A percentile compares a stretch with the other conserved stretches of the same genome.
Conservation (phyloP, 2,329 filamentous ascomycete species). For the Exophiala sp. region DNA sequence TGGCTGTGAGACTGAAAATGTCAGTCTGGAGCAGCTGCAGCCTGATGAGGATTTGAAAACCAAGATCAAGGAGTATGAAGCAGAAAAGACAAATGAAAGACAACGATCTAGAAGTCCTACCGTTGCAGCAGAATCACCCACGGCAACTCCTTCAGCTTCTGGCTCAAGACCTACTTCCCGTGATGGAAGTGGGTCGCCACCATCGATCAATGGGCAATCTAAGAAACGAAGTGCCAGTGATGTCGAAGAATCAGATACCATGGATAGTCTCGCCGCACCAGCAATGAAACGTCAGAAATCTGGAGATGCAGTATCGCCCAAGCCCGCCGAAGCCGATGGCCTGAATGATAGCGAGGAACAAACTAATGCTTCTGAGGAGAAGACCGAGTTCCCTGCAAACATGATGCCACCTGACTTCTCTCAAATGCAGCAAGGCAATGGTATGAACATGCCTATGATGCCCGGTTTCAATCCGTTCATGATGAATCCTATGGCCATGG, state of each 20-base stretch:
- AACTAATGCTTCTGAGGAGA: slow-evolving; percentile 8
- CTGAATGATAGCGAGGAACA: slow-evolving; percentile 4
- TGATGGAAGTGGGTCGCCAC: slow-evolving; percentile 23
- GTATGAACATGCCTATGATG: slow-evolving; percentile 27
- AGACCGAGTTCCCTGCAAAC: slow-evolving; percentile 23
- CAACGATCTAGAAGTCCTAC: slow-evolving; percentile 34
- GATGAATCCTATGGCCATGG: slow-evolving; percentile 51
- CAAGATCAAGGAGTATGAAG: slow-evolving; percentile 73
- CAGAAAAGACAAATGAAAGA: slow-evolving; percentile 47
- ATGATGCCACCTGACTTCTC: slow-evolving; percentile 34
- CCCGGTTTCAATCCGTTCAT: slow-evolving; percentile 31
- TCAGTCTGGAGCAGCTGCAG: slow-evolving; percentile 87
- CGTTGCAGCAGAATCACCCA: slow-evolving; percentile 19
- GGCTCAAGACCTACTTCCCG: slow-evolving; percentile 20
- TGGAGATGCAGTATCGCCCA: slow-evolving; percentile 40
- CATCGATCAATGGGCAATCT: slow-evolving; percentile 35
- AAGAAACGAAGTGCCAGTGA: slow-evolving; percentile 82
- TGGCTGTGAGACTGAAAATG: slow-evolving; percentile 82
- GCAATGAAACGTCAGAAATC: slow-evolving; percentile 44
- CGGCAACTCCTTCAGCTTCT: slow-evolving; percentile 10
- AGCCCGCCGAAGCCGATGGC: slow-evolving; percentile 4
- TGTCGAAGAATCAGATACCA: slow-evolving; percentile 56
- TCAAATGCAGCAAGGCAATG: slow-evolving; percentile 27
- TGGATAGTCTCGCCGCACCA: slow-evolving; percentile 39
- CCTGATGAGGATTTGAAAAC: slow-evolving; percentile 73